Conservation (phyloP, 208 protist species). For the Crithidia acanthocephali region DNA sequence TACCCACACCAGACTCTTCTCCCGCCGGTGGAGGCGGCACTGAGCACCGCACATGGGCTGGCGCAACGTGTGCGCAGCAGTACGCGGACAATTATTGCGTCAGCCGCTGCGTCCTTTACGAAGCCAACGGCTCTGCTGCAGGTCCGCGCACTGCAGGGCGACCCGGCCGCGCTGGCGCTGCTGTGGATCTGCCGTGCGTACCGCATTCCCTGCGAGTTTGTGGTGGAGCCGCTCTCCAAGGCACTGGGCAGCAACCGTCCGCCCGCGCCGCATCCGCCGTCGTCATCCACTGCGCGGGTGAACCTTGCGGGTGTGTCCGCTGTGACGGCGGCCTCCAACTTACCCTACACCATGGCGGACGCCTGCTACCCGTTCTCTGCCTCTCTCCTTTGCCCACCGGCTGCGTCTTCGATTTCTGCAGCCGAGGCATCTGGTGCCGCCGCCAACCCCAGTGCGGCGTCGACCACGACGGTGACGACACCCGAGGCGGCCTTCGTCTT, state of each 20-base stretch:
- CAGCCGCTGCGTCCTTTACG: not conserved
- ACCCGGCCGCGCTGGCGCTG: slow-evolving; percentile 70
- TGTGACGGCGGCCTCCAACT: slow-evolving; percentile 4
- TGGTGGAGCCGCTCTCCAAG: slow-evolving; percentile 55
- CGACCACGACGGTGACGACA: slow-evolving; percentile 25
- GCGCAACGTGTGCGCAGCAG: slow-evolving; percentile 18
- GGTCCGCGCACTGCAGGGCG: slow-evolving; percentile 57
- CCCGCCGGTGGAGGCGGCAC: slow-evolving; percentile 56
- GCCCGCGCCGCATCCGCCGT: not conserved
- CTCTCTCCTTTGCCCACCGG: slow-evolving; percentile 9
- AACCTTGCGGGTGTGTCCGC: not conserved
- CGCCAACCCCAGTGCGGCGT: no score
- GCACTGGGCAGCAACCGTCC: slow-evolving; percentile 7
- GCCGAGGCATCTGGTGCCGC: not conserved
- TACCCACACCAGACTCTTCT: slow-evolving; percentile 48
- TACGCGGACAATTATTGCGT: no score
- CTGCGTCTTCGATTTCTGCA: not conserved
- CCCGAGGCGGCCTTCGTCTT: slow-evolving; percentile 34
- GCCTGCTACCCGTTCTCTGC: slow-evolving; percentile 35
- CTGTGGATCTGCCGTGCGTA: slow-evolving; percentile 79
- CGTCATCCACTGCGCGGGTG: not conserved
- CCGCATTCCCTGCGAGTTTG: slow-evolving; percentile 61
- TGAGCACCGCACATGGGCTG: slow-evolving; percentile 45
- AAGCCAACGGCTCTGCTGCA: slow-evolving; percentile 34
- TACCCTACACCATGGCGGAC: slow-evolving; percentile 38